Evolutionary conservation across 345 rosid species (phyloP).

Genomic region (Trapa bicornis): DNA sequence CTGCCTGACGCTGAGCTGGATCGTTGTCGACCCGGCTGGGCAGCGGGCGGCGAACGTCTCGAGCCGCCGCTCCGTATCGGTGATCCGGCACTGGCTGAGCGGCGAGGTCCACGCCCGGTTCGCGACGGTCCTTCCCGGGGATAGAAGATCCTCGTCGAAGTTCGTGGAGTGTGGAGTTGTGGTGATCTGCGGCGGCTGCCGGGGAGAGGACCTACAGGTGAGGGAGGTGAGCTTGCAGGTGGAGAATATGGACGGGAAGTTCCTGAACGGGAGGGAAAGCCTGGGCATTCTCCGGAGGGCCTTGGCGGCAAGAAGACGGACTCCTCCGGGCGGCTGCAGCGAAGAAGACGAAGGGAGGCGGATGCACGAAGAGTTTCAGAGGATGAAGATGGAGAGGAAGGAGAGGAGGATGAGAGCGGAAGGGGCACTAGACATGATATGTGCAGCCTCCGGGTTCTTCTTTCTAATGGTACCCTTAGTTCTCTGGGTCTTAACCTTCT

Average conservation of each 20-base stretch:
- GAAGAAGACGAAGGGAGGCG: slow-evolving; percentile 23
- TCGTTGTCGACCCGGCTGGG: slow-evolving; percentile 44
- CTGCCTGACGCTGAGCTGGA: slow-evolving; percentile 56
- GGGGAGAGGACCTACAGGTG: slow-evolving; percentile 25
- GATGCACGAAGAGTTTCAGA: slow-evolving; percentile 30
- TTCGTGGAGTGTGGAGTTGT: slow-evolving; percentile 34
- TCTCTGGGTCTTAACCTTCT: slow-evolving; percentile 18
- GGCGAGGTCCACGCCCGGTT: slow-evolving; percentile 57
- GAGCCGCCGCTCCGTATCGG: slow-evolving; percentile 50
- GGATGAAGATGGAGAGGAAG: slow-evolving; percentile 32
- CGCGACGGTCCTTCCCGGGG: slow-evolving; percentile 17
- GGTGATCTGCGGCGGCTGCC: slow-evolving; percentile 39
- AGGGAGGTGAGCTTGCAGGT: slow-evolving; percentile 21
- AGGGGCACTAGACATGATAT: slow-evolving; percentile 39
- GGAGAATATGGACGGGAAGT: slow-evolving; percentile 66
- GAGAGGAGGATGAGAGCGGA: slow-evolving; percentile 41
- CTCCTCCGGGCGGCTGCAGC: slow-evolving; percentile 3
- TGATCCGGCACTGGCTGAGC: slow-evolving; percentile 61
- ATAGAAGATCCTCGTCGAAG: slow-evolving; percentile 20
- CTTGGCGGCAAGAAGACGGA: slow-evolving; percentile 45
- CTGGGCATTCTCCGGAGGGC: slow-evolving; percentile 34
- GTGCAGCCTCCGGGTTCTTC: slow-evolving; percentile 33
- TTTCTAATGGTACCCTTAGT: slow-evolving; percentile 16
- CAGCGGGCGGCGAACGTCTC: slow-evolving; percentile 52
- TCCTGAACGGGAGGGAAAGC: slow-evolving; percentile 49